Base-by-base conservation (phyloP, 202 grass and related monocot species). In the Hordeum pubiflorum region DNA sequence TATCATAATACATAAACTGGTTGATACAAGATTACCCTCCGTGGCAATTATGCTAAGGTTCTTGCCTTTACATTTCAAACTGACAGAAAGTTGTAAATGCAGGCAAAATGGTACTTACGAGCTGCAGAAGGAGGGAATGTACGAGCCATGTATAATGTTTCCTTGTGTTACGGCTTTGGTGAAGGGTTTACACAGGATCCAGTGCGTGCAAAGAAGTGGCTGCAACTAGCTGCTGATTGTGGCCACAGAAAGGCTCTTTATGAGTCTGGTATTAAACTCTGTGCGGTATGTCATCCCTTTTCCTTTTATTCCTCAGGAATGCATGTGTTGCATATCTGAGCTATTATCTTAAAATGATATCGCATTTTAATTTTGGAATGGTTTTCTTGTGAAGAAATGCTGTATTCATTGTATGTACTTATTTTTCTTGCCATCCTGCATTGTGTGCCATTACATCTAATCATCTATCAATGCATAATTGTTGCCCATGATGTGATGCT, bases 121-220 rank as follows among this genome's bases (percentile, higher is more conserved):
- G 85, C 91, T 75, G 91, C 91, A 60, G 88, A 90, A 77, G 88
- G 88, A 76, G 91, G 88, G 29, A 90, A 90, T 61, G 23, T 86
- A 29, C 79, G 91, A 27, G 91, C 88, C 52, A 93, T 93, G 91
- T 93, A 93, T 86, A 93, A 93, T 33, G 77, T 84, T 86, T 90
- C 88, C 59, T 81, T 93, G 61, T 93, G 91, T 58, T 90, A 90
- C 57, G 78, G 36, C 71, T 81, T 32, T 0, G 85, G 88, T 86
- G 91, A 93, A 90, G 91, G 91, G 52, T 75, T 90, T 65, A 13
- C 82, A 36, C 88, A 60, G n/a, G 86, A 93, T 77, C 66, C 59
- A 26, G 39, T 56, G 33, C 81, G 67, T 65, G 80, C 91, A 58
- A 93, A 88, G 79, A 81, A 59, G 46, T 93, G 91, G 91, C 37